These are phyloP conservation scores for Cryptosporidium meleagridis DNA, from an alignment of 169 alveolate species.

Conservation along the genomic window DNA sequence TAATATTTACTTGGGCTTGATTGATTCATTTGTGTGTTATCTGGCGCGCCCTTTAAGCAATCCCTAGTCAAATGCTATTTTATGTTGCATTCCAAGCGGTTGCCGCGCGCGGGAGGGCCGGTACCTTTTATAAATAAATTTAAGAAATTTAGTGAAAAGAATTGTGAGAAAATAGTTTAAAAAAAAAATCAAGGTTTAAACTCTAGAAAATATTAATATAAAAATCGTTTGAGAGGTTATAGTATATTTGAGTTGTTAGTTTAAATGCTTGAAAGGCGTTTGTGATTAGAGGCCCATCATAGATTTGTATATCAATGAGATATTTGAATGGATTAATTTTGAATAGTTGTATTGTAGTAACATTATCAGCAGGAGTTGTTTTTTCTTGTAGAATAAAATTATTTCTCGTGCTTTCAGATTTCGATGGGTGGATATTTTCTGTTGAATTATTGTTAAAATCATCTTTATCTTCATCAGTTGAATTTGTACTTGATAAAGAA, in stretches of 20 bases:
- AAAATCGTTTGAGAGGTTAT: background rate
- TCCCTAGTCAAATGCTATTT: no score
- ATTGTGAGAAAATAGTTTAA: background rate
- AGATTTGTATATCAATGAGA: slow-evolving; percentile 39
- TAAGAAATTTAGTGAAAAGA: no score
- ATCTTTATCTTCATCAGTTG: background rate
- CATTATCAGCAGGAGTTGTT: background rate
- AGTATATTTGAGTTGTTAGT: slow-evolving; percentile 29
- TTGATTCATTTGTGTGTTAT: no score
- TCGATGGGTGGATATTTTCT: background rate
- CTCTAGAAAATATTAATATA: slow-evolving; percentile 4
- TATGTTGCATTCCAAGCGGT: no score
- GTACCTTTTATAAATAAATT: background rate
- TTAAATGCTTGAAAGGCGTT: slow-evolving; percentile 45
- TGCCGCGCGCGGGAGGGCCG: no score
- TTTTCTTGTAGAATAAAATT: background rate
- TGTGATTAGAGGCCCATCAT: slow-evolving; percentile 64
- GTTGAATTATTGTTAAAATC: background rate
- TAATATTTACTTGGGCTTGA: no score
- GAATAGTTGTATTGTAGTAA: slow-evolving; percentile 43
- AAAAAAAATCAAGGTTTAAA: background rate
- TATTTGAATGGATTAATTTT: slow-evolving; percentile 64
- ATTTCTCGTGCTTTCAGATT: background rate
- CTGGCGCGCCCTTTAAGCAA: no score
- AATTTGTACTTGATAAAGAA: background rate